Percentiles rank a stretch among this genome's conserved stretches.
Evolutionary conservation across 2,329 filamentous ascomycete genomes (phyloP).

Genomic region (Thyridium curvatum): DNA sequence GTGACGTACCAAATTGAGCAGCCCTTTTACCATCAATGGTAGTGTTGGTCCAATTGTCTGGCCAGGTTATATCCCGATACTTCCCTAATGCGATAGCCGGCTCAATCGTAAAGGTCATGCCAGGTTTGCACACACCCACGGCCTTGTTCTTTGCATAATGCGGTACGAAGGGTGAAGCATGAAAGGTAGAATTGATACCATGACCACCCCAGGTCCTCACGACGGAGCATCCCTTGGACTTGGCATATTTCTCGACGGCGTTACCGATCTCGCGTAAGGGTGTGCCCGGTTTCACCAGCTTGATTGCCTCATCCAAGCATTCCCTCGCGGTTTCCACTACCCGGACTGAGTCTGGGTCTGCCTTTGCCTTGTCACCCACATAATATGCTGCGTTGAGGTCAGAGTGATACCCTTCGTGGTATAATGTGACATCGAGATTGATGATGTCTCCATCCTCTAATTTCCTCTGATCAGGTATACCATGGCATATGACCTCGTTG

Average conservation of each 20-base stretch:
- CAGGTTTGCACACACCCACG: constrained; percentile 82
- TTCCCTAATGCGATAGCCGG: constrained; percentile 93
- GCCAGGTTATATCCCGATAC: constrained; percentile 89
- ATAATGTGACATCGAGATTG: constrained; percentile 91
- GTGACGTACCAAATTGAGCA: constrained; percentile 74
- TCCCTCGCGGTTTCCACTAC: constrained; percentile 86
- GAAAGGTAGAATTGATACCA: constrained; percentile 87
- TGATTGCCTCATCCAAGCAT: constrained; percentile 80
- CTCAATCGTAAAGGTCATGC: constrained; percentile 98
- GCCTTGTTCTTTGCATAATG: constrained; percentile 98
- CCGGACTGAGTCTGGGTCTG: constrained; percentile 78
- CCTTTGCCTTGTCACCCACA: constrained; percentile 77
- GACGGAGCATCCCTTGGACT: constrained; percentile 75
- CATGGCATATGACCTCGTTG: constrained; percentile 97
- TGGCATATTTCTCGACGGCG: constrained; percentile 89
- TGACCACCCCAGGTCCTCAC: constrained; percentile 95
- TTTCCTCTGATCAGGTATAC: constrained; percentile 83
- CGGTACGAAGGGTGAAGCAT: constrained; percentile 85
- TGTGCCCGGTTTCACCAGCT: constrained; percentile 84
- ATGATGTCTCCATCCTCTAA: constrained; percentile 89
- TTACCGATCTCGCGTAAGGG: constrained; percentile 89
- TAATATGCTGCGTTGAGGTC: constrained; percentile 98
- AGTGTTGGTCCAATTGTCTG: constrained; percentile 94
- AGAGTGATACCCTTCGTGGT: constrained; percentile 88
- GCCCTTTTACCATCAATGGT: constrained; percentile 82